Percentiles rank a stretch among this genome's conserved stretches.
phyloP scores from a whole-genome alignment of 345 rosid species.

The Orychophragmus violaceus region DNA sequence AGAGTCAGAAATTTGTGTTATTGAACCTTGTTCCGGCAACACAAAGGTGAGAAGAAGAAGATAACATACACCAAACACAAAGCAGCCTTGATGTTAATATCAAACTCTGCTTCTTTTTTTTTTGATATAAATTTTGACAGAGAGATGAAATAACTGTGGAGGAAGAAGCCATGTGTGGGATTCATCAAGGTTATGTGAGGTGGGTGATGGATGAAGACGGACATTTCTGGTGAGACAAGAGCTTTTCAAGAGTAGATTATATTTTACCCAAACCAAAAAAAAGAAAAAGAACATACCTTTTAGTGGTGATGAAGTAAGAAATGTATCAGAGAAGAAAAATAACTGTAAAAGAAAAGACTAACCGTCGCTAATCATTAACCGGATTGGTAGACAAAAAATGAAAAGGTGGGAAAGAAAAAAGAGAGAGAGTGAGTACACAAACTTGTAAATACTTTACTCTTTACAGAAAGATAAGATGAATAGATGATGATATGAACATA shows the following conservation, averaged over 20 bases:
- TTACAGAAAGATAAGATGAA: neutral
- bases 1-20: slow-evolving; percentile 38
- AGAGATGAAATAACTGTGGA: slow-evolving; percentile 32
- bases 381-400: neutral
- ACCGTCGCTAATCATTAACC: slow-evolving; percentile 13
- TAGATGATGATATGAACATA: neutral
- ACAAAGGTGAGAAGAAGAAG: slow-evolving; percentile 41
- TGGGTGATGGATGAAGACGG: slow-evolving; percentile 68
- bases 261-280: neutral
- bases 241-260: neutral
- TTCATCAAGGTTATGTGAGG: slow-evolving; percentile 42
- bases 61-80: neutral
- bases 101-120: neutral
- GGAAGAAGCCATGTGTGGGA: slow-evolving; percentile 19
- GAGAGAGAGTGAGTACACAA: neutral
- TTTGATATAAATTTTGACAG: slow-evolving; percentile 20
- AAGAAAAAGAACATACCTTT: neutral
- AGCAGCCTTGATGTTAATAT: neutral
- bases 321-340: slow-evolving; percentile 3
- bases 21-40: slow-evolving; percentile 37
- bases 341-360: neutral
- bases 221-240: slow-evolving; percentile 27
- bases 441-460: slow-evolving; percentile 11
- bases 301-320: slow-evolving; percentile 19
- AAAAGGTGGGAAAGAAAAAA: neutral